Evolutionary conservation across 169 alveolate genomes (phyloP).

Genomic region (Plasmodium yoelii): DNA sequence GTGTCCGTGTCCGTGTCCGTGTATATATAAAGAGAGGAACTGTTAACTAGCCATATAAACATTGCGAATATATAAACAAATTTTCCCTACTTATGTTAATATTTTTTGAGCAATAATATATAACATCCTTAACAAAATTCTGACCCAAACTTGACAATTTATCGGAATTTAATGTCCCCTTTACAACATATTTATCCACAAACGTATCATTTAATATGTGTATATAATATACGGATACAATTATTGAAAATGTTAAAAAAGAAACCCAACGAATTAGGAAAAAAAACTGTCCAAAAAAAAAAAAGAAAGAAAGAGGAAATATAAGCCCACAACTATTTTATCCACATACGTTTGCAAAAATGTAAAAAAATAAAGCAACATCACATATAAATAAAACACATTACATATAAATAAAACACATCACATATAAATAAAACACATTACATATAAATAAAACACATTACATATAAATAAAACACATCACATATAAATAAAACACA

Average conservation of each 20-base stretch:
- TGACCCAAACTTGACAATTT: not conserved
- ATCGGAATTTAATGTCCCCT: not conserved
- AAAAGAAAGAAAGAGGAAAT: not conserved
- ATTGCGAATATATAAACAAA: too few species aligned
- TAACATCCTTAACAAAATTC: not conserved
- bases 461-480: too few species aligned
- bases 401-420: too few species aligned
- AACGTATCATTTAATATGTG: constrained; percentile 19
- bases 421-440: too few species aligned
- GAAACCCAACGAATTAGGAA: constrained; percentile 40
- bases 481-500: too few species aligned
- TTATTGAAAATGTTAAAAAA: constrained; percentile 14
- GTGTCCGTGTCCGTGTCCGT: too few species aligned
- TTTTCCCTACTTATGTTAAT: constrained; percentile 17
- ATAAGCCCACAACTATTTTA: not conserved
- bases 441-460: too few species aligned
- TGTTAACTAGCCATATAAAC: too few species aligned
- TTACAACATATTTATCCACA: constrained; percentile 3
- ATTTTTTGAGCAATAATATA: constrained; percentile 28
- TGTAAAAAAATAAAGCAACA: too few species aligned
- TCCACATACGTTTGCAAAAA: too few species aligned
- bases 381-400: too few species aligned
- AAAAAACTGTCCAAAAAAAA: constrained; percentile 7
- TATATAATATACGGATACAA: constrained; percentile 15
- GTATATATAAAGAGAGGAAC: not conserved